These are phyloP conservation scores for Primulina tabacum DNA, from an alignment of 257 asterid species.

Conservation along the genomic window DNA sequence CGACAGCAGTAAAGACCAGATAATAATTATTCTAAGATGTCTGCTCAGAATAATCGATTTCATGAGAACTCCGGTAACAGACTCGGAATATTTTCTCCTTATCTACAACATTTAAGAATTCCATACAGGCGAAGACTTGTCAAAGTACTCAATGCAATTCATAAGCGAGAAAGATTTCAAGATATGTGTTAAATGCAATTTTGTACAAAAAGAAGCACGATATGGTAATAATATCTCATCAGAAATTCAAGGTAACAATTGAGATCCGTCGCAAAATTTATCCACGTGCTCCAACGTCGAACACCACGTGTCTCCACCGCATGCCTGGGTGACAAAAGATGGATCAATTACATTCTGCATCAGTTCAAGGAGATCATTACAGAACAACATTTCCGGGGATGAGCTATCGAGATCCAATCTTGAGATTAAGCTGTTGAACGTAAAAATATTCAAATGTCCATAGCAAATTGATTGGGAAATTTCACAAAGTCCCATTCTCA, in stretches of 20 bases:
- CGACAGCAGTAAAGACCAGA: not conserved
- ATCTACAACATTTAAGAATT: not conserved
- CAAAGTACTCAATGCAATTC: not conserved
- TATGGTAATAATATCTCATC: not conserved
- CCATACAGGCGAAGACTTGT: not conserved
- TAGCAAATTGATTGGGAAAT: not conserved
- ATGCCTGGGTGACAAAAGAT: not conserved
- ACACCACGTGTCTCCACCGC: not conserved
- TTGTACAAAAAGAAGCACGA: not conserved
- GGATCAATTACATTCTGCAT: not conserved
- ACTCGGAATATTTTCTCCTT: too few relatives aligned
- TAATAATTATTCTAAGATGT: not conserved
- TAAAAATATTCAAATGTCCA: too few relatives aligned
- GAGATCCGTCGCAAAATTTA: not conserved
- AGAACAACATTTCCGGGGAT: not conserved
- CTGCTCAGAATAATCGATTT: not conserved
- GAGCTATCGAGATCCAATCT: not conserved
- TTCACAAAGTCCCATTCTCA: not conserved
- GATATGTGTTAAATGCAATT: not conserved
- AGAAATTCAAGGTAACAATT: not conserved
- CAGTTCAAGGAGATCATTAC: not conserved
- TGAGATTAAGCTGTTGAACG: not conserved
- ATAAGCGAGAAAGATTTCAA: not conserved
- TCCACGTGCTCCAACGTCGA: not conserved
- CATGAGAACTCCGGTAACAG: too few relatives aligned